Evolutionary conservation across 306 rosid genomes (phyloP).

Genomic region (Prunus padus): DNA sequence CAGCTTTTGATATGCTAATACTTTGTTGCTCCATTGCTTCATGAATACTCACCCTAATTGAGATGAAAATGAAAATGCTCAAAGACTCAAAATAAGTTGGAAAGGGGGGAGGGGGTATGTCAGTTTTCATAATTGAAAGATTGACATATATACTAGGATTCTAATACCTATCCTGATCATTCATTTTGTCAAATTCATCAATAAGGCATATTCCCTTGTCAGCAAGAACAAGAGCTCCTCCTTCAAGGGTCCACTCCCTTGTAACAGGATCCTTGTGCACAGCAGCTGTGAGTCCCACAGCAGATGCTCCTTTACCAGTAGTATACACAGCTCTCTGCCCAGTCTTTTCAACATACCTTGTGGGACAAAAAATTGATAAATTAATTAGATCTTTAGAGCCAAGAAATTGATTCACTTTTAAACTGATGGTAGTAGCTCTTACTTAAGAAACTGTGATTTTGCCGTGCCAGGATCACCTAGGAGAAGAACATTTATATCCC

Average conservation of each 20-base stretch:
- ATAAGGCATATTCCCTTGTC: conserved; percentile 97
- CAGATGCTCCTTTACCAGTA: conserved; percentile 99
- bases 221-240: conserved; percentile 98
- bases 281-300: conserved; percentile 99
- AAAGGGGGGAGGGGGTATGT: neutral
- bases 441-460: conserved; percentile 99
- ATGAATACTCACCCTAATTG: conserved; percentile 93
- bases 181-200: conserved; percentile 99
- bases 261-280: conserved; percentile 99
- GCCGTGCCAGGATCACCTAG: conserved; percentile 99
- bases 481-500: conserved; percentile 94
- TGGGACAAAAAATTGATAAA: neutral
- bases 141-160: conserved; percentile 1
- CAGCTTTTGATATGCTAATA: conserved; percentile 97
- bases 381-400: conserved; percentile 7
- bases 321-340: conserved; percentile 99
- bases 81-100: conserved; percentile 1
- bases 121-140: neutral
- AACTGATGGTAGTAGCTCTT: conserved; percentile 31
- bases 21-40: conserved; percentile 99
- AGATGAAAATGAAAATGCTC: conserved; percentile 6
- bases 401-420: neutral
- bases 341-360: conserved; percentile 93
- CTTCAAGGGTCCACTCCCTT: conserved; percentile 99
- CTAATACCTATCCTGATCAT: conserved; percentile 91